Percentiles rank a stretch among this genome's conserved stretches.
These are phyloP conservation scores for Curvularia lunata DNA, from an alignment of 2,329 filamentous ascomycete genomes.

Conservation along the genomic window DNA sequence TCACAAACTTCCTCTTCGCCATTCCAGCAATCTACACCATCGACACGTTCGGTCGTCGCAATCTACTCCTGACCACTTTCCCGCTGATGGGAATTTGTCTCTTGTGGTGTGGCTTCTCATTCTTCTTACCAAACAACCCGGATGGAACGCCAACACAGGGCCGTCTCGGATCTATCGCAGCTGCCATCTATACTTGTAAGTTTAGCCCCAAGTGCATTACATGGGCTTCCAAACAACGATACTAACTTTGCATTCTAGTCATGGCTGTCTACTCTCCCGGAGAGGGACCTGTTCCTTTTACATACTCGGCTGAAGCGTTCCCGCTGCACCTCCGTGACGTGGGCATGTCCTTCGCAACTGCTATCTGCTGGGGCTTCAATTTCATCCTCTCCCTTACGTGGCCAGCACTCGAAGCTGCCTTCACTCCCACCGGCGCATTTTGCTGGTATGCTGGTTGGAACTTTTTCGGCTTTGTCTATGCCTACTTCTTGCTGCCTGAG, in stretches of 20 bases:
- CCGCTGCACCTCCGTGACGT: slow-evolving; percentile 54
- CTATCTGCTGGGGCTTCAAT: slow-evolving; percentile 66
- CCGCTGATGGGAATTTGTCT: slow-evolving; percentile 55
- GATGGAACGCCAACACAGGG: slow-evolving; percentile 22
- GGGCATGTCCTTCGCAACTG: slow-evolving; percentile 55
- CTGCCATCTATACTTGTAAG: slow-evolving; percentile 18
- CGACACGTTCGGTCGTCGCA: slow-evolving; percentile 53
- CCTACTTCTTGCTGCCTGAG: slow-evolving; percentile 40
- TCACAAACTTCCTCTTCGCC: slow-evolving; percentile 55
- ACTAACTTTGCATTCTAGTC: slow-evolving; percentile 27
- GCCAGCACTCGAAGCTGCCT: slow-evolving; percentile 57
- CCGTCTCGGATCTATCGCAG: slow-evolving; percentile 45
- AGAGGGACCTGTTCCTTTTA: slow-evolving; percentile 43
- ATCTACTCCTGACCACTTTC: slow-evolving; percentile 55
- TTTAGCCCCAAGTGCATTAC: background rate
- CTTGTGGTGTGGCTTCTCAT: slow-evolving; percentile 38
- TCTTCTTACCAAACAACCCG: slow-evolving; percentile 30
- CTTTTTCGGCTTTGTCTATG: slow-evolving; percentile 57
- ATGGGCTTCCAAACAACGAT: too few relatives aligned
- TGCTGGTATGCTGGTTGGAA: slow-evolving; percentile 64
- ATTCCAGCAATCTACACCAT: slow-evolving; percentile 55
- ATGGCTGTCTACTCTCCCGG: slow-evolving; percentile 53
- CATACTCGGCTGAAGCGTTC: slow-evolving; percentile 53
- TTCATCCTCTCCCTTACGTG: slow-evolving; percentile 61
- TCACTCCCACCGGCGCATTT: slow-evolving; percentile 60